Conservation (phyloP, 345 rosid species). For the Streptanthus diversifolius region DNA sequence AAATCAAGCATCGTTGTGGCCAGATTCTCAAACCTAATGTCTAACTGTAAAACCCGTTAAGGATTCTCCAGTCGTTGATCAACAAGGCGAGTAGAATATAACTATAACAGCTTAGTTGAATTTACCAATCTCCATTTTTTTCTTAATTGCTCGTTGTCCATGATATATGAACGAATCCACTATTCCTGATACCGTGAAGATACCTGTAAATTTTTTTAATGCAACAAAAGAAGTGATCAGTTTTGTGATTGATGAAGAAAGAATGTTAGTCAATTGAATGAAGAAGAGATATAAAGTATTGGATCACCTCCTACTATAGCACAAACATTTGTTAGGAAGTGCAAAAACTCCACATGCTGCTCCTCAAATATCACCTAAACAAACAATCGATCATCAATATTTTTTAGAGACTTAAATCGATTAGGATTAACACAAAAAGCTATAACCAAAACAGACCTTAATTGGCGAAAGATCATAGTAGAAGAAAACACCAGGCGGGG, state of each 20-base stretch:
- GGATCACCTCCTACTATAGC: conserved; percentile 74
- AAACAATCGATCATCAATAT: conserved; percentile 1
- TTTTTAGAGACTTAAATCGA: background rate
- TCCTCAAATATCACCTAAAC: conserved; percentile 69
- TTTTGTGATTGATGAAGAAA: background rate
- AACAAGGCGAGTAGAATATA: conserved; percentile 1
- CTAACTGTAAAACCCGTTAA: conserved; percentile 16
- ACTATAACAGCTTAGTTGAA: conserved; percentile 41
- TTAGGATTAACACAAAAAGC: background rate
- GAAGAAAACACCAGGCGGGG: conserved; percentile 79
- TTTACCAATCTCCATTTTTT: conserved; percentile 78
- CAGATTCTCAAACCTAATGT: conserved; percentile 15
- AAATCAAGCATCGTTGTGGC: background rate
- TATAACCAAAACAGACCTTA: conserved; percentile 45
- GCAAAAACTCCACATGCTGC: conserved; percentile 70
- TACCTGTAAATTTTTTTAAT: conserved; percentile 37
- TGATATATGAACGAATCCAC: conserved; percentile 79
- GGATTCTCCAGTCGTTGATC: conserved; percentile 2
- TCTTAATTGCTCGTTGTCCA: conserved; percentile 77
- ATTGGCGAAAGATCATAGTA: conserved; percentile 88
- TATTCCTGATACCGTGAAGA: conserved; percentile 79
- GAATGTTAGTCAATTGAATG: background rate
- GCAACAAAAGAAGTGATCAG: background rate
- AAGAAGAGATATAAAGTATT: background rate
- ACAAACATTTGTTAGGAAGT: conserved; percentile 78